Conservation (phyloP, 352 stramenopile genomes). For the Phytophthora nicotianae region DNA sequence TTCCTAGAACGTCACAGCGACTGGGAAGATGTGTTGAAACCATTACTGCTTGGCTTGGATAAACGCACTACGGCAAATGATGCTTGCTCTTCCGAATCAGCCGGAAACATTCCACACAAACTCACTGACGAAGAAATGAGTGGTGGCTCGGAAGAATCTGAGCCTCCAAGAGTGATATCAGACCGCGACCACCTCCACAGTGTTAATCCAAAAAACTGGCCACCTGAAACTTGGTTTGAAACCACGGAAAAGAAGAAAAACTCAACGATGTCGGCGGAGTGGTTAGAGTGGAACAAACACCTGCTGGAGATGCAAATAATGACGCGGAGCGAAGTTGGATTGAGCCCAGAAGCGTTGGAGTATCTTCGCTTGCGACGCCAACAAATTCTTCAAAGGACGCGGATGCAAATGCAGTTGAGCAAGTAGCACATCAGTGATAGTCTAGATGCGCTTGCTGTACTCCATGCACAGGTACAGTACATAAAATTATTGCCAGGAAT, state of each 20-base stretch:
- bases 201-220: too few species aligned
- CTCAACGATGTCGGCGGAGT: neutral
- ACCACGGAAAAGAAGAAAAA: neutral
- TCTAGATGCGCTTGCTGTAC: too few species aligned
- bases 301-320: slow-evolving; percentile 15
- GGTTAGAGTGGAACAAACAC: slow-evolving; percentile 7
- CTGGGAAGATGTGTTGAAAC: slow-evolving; percentile 14
- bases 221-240: neutral
- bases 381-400: neutral
- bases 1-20: slow-evolving; percentile 12
- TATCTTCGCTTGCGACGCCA: slow-evolving; percentile 1
- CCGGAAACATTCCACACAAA: neutral
- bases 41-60: neutral
- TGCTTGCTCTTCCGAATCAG: neutral
- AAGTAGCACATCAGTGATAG: neutral
- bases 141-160: neutral
- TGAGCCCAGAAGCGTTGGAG: slow-evolving; percentile 5
- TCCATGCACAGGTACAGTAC: too few species aligned
- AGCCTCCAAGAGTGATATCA: neutral
- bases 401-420: neutral
- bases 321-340: slow-evolving; percentile 4
- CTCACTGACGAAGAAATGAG: neutral
- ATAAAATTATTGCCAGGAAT: too few species aligned
- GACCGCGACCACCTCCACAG: neutral
- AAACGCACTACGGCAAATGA: neutral